Percentiles rank a stretch among this genome's conserved stretches.
Evolutionary conservation across 2,329 filamentous ascomycete genomes (phyloP).

Genomic region (Phoma sp.): DNA sequence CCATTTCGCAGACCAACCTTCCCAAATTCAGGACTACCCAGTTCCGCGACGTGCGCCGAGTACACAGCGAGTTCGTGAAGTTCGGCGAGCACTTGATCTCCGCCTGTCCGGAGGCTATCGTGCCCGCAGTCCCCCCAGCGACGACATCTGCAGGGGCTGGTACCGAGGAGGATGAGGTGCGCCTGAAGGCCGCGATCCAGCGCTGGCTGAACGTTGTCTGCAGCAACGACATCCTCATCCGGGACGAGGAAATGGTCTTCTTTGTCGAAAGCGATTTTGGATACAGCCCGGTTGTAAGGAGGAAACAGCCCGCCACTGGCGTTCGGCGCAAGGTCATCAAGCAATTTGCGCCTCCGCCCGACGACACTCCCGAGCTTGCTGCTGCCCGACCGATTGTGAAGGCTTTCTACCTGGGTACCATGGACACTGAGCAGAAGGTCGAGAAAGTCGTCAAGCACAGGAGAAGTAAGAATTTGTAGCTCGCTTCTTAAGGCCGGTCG

Average conservation of each 20-base stretch:
- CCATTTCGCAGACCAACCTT: conserved; percentile 80
- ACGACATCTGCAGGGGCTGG: conserved; percentile 92
- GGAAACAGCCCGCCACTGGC: conserved; percentile 95
- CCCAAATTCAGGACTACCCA: conserved; percentile 97
- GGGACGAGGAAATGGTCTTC: conserved; percentile 94
- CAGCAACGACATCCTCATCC: conserved; percentile 87
- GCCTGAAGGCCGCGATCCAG: conserved; percentile 89
- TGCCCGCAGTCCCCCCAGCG: conserved; percentile 93
- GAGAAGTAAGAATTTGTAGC: conserved; percentile 66
- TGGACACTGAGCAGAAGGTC: conserved; percentile 97
- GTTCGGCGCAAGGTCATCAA: conserved; percentile 95
- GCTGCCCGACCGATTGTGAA: conserved; percentile 91
- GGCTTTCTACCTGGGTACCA: conserved; percentile 90
- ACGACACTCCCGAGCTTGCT: conserved; percentile 93
- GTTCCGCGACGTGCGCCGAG: conserved; percentile 93
- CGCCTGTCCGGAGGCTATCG: conserved; percentile 93
- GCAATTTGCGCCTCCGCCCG: conserved; percentile 95
- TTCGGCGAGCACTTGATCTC: conserved; percentile 96
- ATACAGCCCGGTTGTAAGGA: conserved; percentile 92
- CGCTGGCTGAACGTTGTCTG: conserved; percentile 95
- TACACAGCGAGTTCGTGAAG: conserved; percentile 95
- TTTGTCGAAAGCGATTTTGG: conserved; percentile 99
- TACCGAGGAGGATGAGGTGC: conserved; percentile 90
- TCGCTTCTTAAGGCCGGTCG: neutral
- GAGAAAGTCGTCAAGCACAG: conserved; percentile 92